Evolutionary conservation across 257 asterid species (phyloP).

Genomic region (Perilla frutescens): DNA sequence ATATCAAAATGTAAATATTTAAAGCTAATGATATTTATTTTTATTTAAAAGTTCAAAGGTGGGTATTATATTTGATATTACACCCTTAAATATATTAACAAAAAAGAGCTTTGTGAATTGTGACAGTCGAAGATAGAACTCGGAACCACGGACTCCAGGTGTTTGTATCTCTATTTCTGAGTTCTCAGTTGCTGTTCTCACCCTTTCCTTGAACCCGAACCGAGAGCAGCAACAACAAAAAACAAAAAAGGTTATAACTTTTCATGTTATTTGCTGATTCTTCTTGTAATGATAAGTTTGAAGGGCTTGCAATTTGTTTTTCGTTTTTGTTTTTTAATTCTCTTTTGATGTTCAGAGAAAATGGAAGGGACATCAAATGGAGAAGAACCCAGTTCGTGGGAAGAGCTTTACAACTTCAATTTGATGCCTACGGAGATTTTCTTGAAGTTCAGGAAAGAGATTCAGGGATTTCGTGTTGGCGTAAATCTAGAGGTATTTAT

Average conservation of each 20-base stretch:
- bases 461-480: constrained; percentile 81
- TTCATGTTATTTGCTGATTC: constrained; percentile 2
- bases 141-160: neutral
- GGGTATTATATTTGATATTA: too few species aligned
- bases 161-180: neutral
- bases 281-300: neutral
- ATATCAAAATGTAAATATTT: too few species aligned
- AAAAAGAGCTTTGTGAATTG: too few species aligned
- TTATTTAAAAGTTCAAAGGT: too few species aligned
- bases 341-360: constrained; percentile 24
- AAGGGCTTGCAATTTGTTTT: constrained; percentile 2
- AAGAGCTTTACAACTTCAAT: constrained; percentile 84
- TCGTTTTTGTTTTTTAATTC: neutral
- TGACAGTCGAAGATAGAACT: neutral
- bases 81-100: too few species aligned
- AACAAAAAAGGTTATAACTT: neutral
- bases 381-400: constrained; percentile 81
- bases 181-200: neutral
- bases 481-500: constrained; percentile 79
- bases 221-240: neutral
- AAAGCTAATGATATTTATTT: too few species aligned
- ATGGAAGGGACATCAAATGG: constrained; percentile 71
- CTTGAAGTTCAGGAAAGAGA: constrained; percentile 79
- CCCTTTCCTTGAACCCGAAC: neutral
- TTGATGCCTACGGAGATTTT: constrained; percentile 88